Evolutionary conservation across 2,329 filamentous ascomycete genomes (phyloP).

Genomic region (Fusarium sulawesiense): DNA sequence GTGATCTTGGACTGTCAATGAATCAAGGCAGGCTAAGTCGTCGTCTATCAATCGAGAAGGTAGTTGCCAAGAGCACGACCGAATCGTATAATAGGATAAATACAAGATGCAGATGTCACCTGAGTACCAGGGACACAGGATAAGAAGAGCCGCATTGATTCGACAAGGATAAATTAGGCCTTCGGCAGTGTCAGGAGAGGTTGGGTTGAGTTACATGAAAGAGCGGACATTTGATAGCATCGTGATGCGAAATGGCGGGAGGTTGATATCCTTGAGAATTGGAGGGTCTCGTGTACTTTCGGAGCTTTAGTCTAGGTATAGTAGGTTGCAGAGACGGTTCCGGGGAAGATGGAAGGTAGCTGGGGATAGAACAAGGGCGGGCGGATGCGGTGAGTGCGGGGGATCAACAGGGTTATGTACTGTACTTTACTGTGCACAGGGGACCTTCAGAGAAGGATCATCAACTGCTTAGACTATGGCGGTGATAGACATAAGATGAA

Average conservation of each 20-base stretch:
- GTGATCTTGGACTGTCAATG: neutral
- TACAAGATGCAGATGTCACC: slow-evolving; percentile 28
- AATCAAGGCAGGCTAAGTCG: neutral
- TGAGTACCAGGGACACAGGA: slow-evolving; percentile 28
- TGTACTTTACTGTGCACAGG: neutral
- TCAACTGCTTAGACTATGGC: neutral
- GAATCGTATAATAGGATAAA: slow-evolving; percentile 24
- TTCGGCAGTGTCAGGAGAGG: slow-evolving; percentile 29
- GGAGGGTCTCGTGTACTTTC: slow-evolving; percentile 22
- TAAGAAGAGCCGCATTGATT: slow-evolving; percentile 31
- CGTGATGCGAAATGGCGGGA: slow-evolving; percentile 30
- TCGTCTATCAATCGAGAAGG: neutral
- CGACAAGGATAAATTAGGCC: slow-evolving; percentile 1
- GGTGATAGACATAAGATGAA: slow-evolving; percentile 23
- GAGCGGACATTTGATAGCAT: slow-evolving; percentile 14
- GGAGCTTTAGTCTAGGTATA: neutral
- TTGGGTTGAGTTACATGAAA: slow-evolving; percentile 10
- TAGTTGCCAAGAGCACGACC: slow-evolving; percentile 24
- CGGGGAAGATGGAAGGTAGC: slow-evolving; percentile 26
- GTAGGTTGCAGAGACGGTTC: slow-evolving; percentile 18
- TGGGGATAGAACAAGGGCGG: slow-evolving; percentile 25
- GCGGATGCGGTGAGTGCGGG: slow-evolving; percentile 46
- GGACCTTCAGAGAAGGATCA: neutral
- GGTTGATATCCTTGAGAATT: slow-evolving; percentile 13
- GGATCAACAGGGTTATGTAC: slow-evolving; percentile 25